Evolutionary conservation across 768 basidiomycete genomes (phyloP), one percentile per base, ranked within the genome.

Genomic region (Tylopilus subfusipes): DNA sequence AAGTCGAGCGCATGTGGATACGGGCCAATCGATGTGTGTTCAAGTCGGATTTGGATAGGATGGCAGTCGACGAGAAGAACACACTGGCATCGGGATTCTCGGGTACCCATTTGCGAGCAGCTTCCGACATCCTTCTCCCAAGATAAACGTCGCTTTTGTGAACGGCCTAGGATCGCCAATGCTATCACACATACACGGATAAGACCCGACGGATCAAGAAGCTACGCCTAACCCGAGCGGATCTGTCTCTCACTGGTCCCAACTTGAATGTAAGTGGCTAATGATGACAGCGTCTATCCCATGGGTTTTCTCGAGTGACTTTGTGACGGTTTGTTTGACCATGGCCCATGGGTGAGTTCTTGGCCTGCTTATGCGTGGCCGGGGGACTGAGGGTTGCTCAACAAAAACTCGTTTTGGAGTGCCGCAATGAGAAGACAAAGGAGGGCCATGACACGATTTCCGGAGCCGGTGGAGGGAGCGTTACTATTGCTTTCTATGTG

Each of bases 1-100:
- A 75, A 78, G 67, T 85, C 82, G 19, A 77, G 60, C 5, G 79
- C 78, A 42, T 56, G 62, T 25, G 79, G 78, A 63, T 81, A 82
- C 2, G 79, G 79, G 0, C 80, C 81, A 39, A 83, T 63, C 27
- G 78, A 68, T 29, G 62, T 63, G 34, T 62, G 31, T 36, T 36
- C 16, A 36, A 16, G 6, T 36, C 6, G 34, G 34, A 36, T 18
- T 36, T 5, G 34, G 18, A 14, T 13, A 34, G 34, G 34, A 36
- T 36, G 34, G 34, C 34, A 6, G 34, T 36, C 34, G 34, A 18
- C 34, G 34, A 36, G 18, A 36, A 36, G 14, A 34, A 5, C 33
- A n/a, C n/a, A n/a, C n/a, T n/a, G n/a, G 16, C 33, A 34, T 34
- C 33, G 4, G 16, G 34, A 18, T 36, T 36, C 34, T 36, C 34